These are phyloP conservation scores for Lichtheimia ornata DNA, from an alignment of 371 early-diverging fungal genomes.

Conservation along the genomic window DNA sequence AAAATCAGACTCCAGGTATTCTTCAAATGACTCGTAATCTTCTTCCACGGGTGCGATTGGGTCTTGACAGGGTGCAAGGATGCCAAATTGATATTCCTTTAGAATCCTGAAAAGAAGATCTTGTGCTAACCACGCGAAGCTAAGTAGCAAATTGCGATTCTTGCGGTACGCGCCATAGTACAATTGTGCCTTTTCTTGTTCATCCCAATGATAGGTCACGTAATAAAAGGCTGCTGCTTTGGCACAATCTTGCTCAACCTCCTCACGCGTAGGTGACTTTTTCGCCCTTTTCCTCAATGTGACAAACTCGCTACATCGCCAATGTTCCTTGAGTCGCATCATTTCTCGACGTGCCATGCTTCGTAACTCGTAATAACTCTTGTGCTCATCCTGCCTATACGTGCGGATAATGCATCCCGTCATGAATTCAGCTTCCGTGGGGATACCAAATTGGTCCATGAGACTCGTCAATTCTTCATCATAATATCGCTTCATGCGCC, in stretches of 20 bases:
- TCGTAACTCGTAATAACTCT: constrained; percentile 6
- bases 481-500: constrained; percentile 39
- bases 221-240: constrained; percentile 78
- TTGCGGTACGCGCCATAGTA: constrained; percentile 19
- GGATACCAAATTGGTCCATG: constrained; percentile 61
- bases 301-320: constrained; percentile 4
- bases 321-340: constrained; percentile 4
- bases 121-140: no score
- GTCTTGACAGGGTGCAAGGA: no score
- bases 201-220: constrained; percentile 57
- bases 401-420: constrained; percentile 34
- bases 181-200: constrained; percentile 4
- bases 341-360: constrained; percentile 5
- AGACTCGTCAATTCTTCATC: constrained; percentile 52
- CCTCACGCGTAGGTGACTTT: constrained; percentile 1
- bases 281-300: constrained; percentile 12
- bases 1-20: no score
- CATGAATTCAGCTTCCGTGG: constrained; percentile 47
- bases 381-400: constrained; percentile 20
- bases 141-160: constrained; percentile 15
- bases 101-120: no score
- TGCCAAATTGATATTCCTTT: no score
- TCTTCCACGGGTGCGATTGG: no score
- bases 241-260: constrained; percentile 19
- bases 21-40: no score